Base-by-base conservation (phyloP, 139 green algal genomes). In the Micromonas commoda region DNA sequence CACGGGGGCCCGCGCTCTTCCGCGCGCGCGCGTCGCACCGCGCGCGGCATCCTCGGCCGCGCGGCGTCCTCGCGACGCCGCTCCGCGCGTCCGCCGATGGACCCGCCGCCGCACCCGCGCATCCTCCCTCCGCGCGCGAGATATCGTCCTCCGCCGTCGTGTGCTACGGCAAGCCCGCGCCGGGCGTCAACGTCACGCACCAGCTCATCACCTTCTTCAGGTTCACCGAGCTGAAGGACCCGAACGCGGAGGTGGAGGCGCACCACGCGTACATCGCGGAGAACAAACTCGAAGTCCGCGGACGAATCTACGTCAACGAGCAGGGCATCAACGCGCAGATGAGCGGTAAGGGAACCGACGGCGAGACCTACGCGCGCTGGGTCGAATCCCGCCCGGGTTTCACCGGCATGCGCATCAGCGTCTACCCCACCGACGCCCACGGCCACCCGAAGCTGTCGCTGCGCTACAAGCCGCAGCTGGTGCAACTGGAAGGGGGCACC, bases 291-390 rank as follows among this genome's bases (percentile, higher is more conserved):
- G 90, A 95, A 32, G 77, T 97, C 0, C 79, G 83, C 0, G 95
- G 95, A 51, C 88, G 95, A 38, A 97, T 99, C 67, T 99, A 98
- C 87, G 89, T 99, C 64, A 92, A 85, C 34, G 70, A 86, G 28
- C 95, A 98, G 77, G 95, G 95, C 66, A 91, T 99, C 77, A 99
- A 99, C 80, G 93, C 91, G 1, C 95, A 99, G 83, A 92, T 85
- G 73, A 91, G 89, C 5, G 93, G 93, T 0, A 64, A 70, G 0
- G 68, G 37, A 13, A 79, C 79, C 1, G 86, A 96, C 64, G 86
- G 90, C 0, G 74, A 88, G 26, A 81, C 54, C 0, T 98, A 97
- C 77, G 87, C 87, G 1, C 60, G 82, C 4, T 97, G 90, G 89
- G 80, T 96, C 0, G 76, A 83, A 33, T 54, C 80, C 28, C 85